These are phyloP conservation scores for Huntiella moniliformis DNA, from an alignment of 2,329 filamentous ascomycete genomes.

Conservation along the genomic window DNA sequence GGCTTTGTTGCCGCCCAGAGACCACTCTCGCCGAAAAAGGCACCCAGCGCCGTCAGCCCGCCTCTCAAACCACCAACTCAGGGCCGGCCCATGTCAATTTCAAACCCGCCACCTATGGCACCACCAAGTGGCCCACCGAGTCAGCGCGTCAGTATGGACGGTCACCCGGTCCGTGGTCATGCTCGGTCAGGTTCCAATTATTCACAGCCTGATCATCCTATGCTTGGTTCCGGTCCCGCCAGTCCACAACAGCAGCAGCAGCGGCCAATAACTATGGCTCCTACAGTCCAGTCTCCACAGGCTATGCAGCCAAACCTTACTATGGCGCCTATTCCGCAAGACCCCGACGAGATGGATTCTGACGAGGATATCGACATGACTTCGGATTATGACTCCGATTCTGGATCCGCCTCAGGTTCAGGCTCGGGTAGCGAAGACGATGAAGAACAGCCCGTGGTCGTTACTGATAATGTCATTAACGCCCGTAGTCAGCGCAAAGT, in stretches of 20 bases:
- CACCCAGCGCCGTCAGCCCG: conserved; percentile 1
- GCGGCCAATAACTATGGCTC: conserved; percentile 1
- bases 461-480: conserved; percentile 62
- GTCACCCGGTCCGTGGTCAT: conserved; percentile 4
- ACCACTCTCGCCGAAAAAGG: conserved; percentile 10
- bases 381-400: conserved; percentile 5
- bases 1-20: conserved; percentile 4
- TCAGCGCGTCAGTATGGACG: conserved; percentile 7
- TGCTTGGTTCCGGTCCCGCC: background rate
- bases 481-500: conserved; percentile 87
- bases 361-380: conserved; percentile 2
- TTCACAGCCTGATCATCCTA: conserved; percentile 5
- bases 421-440: background rate
- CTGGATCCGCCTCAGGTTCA: conserved; percentile 5
- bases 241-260: conserved; percentile 15
- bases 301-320: conserved; percentile 21
- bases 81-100: conserved; percentile 8
- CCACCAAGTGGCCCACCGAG: conserved; percentile 3
- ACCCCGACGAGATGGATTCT: conserved; percentile 30
- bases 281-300: conserved; percentile 2
- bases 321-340: conserved; percentile 37
- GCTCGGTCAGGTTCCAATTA: conserved; percentile 5
- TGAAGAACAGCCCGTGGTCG: conserved; percentile 4
- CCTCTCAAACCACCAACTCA: conserved; percentile 6
- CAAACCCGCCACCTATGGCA: conserved; percentile 9